Conservation (phyloP, 139 green algal genomes). For the Eudorina sp. region DNA sequence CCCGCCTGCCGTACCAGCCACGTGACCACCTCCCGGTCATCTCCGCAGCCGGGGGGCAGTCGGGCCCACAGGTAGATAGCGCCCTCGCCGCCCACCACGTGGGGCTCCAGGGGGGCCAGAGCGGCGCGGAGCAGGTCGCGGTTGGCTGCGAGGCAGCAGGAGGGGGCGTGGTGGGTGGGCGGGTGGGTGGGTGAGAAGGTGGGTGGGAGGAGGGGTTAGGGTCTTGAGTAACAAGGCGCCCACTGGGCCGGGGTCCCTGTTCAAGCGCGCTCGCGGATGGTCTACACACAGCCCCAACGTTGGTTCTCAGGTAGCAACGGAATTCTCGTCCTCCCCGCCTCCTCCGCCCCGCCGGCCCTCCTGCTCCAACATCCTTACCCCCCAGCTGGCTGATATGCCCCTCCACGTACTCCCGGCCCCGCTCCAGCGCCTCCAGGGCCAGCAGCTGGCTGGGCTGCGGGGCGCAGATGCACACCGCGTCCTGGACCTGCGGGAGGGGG, state of each 20-base stretch:
- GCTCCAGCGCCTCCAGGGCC: conserved; percentile 75
- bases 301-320: no score
- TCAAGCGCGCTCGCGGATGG: no score
- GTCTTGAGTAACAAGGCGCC: no score
- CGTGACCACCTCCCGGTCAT: conserved; percentile 84
- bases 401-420: conserved; percentile 73
- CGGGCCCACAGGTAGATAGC: conserved; percentile 94
- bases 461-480: conserved; percentile 94
- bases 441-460: conserved; percentile 81
- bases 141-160: conserved; percentile 49
- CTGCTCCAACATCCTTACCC: neutral
- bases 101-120: conserved; percentile 73
- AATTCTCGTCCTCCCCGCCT: neutral
- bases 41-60: conserved; percentile 77
- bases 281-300: no score
- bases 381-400: conserved; percentile 24
- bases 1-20: conserved; percentile 88
- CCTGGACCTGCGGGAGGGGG: conserved; percentile 71
- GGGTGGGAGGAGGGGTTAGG: no score
- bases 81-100: conserved; percentile 81
- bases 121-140: conserved; percentile 72
- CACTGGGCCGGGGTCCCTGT: no score
- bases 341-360: neutral
- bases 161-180: neutral
- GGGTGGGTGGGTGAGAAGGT: no score